A percentile compares a stretch with the other conserved stretches of the same genome.
Evolutionary conservation across 1,284 basidiomycete species (phyloP).

Genomic region (Rhodotorula glutinis): DNA sequence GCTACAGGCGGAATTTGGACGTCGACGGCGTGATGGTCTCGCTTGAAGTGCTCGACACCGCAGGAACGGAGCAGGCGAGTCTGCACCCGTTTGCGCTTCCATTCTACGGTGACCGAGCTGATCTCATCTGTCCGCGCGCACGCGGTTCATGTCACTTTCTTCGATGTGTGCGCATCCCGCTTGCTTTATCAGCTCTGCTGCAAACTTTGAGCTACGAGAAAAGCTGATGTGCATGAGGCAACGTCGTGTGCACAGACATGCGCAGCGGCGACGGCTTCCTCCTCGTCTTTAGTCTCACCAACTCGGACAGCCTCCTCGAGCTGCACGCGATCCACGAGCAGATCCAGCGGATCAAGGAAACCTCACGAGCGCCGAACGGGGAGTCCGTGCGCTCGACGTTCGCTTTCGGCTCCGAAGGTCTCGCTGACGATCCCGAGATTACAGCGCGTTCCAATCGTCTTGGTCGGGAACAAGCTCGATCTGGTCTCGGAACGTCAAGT

Average conservation of each 20-base stretch:
- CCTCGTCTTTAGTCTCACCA: slow-evolving; percentile 76
- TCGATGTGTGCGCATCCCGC: slow-evolving; percentile 33
- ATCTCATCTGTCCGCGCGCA: too few relatives aligned
- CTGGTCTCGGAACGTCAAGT: slow-evolving; percentile 78
- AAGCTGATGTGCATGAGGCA: too few relatives aligned
- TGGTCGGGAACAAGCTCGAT: slow-evolving; percentile 85
- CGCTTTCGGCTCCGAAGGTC: too few relatives aligned
- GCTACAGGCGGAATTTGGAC: slow-evolving; percentile 49
- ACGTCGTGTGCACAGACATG: slow-evolving; percentile 29
- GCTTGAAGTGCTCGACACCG: slow-evolving; percentile 84
- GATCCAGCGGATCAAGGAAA: slow-evolving; percentile 67
- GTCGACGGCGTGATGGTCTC: slow-evolving; percentile 51
- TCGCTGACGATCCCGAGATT: too few relatives aligned
- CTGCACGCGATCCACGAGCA: slow-evolving; percentile 73
- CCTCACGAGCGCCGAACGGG: background rate
- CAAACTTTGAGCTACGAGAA: too few relatives aligned
- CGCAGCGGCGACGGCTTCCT: slow-evolving; percentile 66
- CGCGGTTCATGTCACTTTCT: slow-evolving; percentile 45
- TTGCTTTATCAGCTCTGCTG: too few relatives aligned
- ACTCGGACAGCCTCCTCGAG: slow-evolving; percentile 70
- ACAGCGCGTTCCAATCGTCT: slow-evolving; percentile 63
- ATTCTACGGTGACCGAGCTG: too few relatives aligned
- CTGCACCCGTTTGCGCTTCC: background rate
- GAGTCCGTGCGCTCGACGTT: too few relatives aligned
- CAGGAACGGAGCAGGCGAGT: slow-evolving; percentile 70